phyloP scores from a whole-genome alignment of 192 early-diverging fungal species.

The Coemansia sp. region DNA sequence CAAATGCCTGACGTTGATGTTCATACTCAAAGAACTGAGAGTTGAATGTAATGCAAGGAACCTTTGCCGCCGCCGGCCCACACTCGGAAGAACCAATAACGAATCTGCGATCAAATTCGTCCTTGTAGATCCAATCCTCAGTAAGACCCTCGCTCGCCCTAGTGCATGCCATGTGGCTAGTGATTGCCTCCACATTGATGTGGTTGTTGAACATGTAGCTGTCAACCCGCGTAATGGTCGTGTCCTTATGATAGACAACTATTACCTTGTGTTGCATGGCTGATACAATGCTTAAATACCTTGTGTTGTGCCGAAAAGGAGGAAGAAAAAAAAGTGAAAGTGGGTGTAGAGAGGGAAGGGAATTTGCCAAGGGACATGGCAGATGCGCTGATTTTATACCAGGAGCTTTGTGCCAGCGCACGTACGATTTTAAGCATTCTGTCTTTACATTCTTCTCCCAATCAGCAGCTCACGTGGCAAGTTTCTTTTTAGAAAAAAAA shows the following conservation, averaged over 20 bases:
- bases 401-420: not conserved
- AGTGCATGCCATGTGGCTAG: not conserved
- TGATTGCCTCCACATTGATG: not conserved
- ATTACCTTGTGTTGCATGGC: not conserved
- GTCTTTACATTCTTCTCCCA: not conserved
- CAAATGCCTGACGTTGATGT: not conserved
- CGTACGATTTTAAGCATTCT: not conserved
- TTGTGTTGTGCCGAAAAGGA: not conserved
- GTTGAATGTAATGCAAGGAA: not conserved
- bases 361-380: not conserved
- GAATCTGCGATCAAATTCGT: not conserved
- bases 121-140: not conserved
- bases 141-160: not conserved
- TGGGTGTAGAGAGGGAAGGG: not conserved
- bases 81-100: not conserved
- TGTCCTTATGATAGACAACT: not conserved
- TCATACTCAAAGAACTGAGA: not conserved
- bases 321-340: not conserved
- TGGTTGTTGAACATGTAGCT: not conserved
- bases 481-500: not conserved
- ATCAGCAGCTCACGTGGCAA: not conserved
- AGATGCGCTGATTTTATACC: not conserved
- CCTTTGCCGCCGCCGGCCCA: not conserved
- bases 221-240: not conserved
- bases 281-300: not conserved